A percentile compares a stretch with the other conserved stretches of the same genome.
Evolutionary conservation across 208 protist species (phyloP).

Genomic region (Jaenimonas drosophilae): DNA sequence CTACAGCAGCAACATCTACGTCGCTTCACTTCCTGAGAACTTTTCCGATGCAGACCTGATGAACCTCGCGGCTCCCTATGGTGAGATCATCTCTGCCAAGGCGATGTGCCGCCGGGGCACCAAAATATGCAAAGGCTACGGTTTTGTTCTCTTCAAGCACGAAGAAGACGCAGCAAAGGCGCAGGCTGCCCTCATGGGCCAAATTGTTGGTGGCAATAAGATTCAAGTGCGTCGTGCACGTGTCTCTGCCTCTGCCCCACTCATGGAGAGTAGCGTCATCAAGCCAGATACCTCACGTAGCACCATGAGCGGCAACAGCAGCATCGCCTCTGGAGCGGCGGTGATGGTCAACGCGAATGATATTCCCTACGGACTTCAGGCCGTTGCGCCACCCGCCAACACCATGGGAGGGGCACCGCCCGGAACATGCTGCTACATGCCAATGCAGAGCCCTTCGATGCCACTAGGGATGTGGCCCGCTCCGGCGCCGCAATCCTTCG

Average conservation of each 20-base stretch:
- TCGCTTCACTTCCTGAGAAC: slow-evolving; percentile 37
- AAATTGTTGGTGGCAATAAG: slow-evolving; percentile 32
- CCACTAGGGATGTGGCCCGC: too few relatives aligned
- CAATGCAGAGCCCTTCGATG: too few relatives aligned
- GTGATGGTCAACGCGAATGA: too few relatives aligned
- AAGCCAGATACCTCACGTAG: too few relatives aligned
- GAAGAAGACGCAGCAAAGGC: slow-evolving; percentile 34
- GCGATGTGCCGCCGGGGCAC: slow-evolving; percentile 64
- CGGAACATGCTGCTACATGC: too few relatives aligned
- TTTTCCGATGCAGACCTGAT: slow-evolving; percentile 43
- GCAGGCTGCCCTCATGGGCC: slow-evolving; percentile 44
- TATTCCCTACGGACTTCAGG: too few relatives aligned
- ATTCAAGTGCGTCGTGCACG: slow-evolving; percentile 61
- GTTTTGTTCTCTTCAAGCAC: slow-evolving; percentile 65
- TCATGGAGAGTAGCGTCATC: slow-evolving; percentile 2
- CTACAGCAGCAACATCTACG: slow-evolving; percentile 67
- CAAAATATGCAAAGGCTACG: slow-evolving; percentile 56
- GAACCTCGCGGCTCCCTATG: slow-evolving; percentile 50
- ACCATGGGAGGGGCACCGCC: too few relatives aligned
- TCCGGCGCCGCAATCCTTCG: too few relatives aligned
- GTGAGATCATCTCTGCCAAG: slow-evolving; percentile 44
- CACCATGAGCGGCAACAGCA: too few relatives aligned
- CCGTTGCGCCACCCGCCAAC: too few relatives aligned
- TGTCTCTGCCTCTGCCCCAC: slow-evolving; percentile 17
- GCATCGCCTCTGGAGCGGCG: too few relatives aligned